Conservation (phyloP, 805 yeast genomes). For the Candida arabinofermentans region DNA sequence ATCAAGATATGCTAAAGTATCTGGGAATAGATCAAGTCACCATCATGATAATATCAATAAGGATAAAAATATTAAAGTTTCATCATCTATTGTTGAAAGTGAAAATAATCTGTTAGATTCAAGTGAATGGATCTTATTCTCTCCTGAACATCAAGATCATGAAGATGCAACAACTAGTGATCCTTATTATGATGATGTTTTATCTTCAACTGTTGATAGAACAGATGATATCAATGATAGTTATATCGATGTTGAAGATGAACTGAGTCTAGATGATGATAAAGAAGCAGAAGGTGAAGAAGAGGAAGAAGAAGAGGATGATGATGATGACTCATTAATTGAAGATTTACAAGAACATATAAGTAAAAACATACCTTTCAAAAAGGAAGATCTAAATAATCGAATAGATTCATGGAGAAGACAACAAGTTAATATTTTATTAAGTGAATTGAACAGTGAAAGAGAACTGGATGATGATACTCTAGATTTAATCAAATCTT, state of each 20-base stretch:
- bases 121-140: slow-evolving; percentile 30
- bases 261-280: slow-evolving; percentile 3
- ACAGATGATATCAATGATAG: slow-evolving; percentile 14
- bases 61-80: not conserved
- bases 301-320: slow-evolving; percentile 17
- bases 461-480: slow-evolving; percentile 16
- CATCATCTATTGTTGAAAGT: not conserved
- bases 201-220: slow-evolving; percentile 19
- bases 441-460: slow-evolving; percentile 16
- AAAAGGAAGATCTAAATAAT: slow-evolving; percentile 23
- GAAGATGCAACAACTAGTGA: slow-evolving; percentile 5
- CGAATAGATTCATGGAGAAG: slow-evolving; percentile 31
- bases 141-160: slow-evolving; percentile 21
- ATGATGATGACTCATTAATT: slow-evolving; percentile 26
- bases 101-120: slow-evolving; percentile 13
- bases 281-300: slow-evolving; percentile 12
- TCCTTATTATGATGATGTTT: slow-evolving; percentile 21
- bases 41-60: no score
- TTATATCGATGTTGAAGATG: slow-evolving; percentile 16
- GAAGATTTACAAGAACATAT: slow-evolving; percentile 26
- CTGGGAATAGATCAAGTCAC: not conserved
- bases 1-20: not conserved
- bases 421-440: slow-evolving; percentile 22
- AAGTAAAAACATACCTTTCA: slow-evolving; percentile 9
- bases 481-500: slow-evolving; percentile 25